phyloP scores from a whole-genome alignment of 495 filamentous ascomycete genomes.

The Podospora fimiseda region DNA sequence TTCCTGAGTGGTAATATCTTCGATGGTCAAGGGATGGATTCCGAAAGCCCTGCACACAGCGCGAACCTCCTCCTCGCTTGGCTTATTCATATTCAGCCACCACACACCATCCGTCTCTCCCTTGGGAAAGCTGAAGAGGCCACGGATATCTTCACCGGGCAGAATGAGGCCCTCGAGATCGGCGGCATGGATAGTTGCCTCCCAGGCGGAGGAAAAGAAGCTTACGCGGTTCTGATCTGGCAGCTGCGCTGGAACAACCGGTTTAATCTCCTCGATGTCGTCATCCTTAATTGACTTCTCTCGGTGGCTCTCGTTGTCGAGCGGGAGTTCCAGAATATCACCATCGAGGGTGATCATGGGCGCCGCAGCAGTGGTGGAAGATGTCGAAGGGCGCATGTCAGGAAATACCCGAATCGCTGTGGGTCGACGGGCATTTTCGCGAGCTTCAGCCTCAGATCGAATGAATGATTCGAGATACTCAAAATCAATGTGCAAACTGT shows the following conservation, averaged over 20 bases:
- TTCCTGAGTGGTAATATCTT: constrained; percentile 92
- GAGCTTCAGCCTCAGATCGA: constrained; percentile 40
- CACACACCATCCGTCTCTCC: constrained; percentile 73
- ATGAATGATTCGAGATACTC: constrained; percentile 85
- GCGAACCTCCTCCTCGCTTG: constrained; percentile 80
- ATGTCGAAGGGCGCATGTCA: constrained; percentile 43
- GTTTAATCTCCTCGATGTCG: constrained; percentile 14
- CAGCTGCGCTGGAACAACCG: constrained; percentile 21
- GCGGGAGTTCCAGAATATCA: constrained; percentile 42
- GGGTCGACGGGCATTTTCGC: constrained; percentile 37
- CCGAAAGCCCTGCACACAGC: constrained; percentile 87
- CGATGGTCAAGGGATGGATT: constrained; percentile 86
- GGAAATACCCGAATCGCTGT: constrained; percentile 50
- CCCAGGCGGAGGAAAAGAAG: constrained; percentile 91
- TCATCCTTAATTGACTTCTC: constrained; percentile 31
- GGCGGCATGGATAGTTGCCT: constrained; percentile 83
- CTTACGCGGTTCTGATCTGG: constrained; percentile 70
- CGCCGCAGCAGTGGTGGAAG: constrained; percentile 8
- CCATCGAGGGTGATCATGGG: constrained; percentile 41
- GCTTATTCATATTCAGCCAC: constrained; percentile 93
- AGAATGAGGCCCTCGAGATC: constrained; percentile 82
- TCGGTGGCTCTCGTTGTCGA: constrained; percentile 23
- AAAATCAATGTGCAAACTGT: constrained; percentile 64
- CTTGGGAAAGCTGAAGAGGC: constrained; percentile 70
- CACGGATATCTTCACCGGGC: constrained; percentile 80